Conservation (phyloP, 2,329 filamentous ascomycete genomes). For the Fusarium redolens region DNA sequence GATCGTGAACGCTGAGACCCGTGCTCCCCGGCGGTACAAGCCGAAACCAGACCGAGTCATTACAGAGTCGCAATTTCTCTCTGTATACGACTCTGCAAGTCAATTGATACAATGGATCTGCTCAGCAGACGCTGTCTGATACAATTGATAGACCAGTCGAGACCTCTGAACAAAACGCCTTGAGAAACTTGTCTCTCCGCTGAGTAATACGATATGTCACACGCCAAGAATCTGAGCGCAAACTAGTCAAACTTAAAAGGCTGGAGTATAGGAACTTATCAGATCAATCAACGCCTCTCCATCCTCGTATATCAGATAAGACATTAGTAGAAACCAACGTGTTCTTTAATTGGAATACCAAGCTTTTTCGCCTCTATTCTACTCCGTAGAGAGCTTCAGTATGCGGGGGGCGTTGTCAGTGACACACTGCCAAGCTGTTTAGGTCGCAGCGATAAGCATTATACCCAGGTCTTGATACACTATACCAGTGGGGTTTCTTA, state of each 20-base stretch:
- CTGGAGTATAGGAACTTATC: not conserved
- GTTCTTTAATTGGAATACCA: not conserved
- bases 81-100: not conserved
- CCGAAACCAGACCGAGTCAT: slow-evolving; percentile 1
- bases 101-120: not conserved
- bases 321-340: not conserved
- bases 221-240: not conserved
- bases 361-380: not conserved
- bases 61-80: not conserved
- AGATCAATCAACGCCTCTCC: not conserved
- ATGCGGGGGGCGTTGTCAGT: not conserved
- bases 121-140: not conserved
- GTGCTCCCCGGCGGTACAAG: not conserved
- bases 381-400: not conserved
- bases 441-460: not conserved
- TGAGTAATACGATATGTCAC: not conserved
- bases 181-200: not conserved
- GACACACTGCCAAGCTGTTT: slow-evolving; percentile 1
- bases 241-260: not conserved
- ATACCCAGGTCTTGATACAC: not conserved
- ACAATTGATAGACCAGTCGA: not conserved
- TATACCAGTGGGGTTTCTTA: not conserved
- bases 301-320: not conserved
- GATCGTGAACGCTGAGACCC: not conserved
- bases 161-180: not conserved